Base-by-base conservation (phyloP, 228 moss, liverwort and hornwort genomes). In the Sphagnum fallax region DNA sequence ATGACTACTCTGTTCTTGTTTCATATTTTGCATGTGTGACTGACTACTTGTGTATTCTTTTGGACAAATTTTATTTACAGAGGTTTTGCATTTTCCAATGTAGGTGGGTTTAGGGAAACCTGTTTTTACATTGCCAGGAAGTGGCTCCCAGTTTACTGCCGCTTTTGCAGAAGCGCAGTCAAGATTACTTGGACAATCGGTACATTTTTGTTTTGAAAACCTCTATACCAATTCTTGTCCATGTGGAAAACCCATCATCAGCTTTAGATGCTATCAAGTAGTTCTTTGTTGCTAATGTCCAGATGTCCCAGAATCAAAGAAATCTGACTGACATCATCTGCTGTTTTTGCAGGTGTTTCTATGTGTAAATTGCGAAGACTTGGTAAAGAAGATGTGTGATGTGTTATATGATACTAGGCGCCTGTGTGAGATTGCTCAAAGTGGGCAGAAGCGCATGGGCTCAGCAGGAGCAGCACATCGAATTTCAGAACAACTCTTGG, bases 51-150 rank as follows among this genome's bases (percentile, higher is more conserved):
- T 12, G 5, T 65, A 5, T 10, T 47, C 65, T 65, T 7, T 10
- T 18, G 5, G 6, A 13, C 65, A 48, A 13, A 16, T 32, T 32
- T 32, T 32, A 32, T 32, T 32, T 32, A 32, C 32, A 32, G 32
- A 32, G 32, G 2, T 62, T 48, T 61, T 58, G 8, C 51, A 47
- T 50, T 57, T 18, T 74, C 53, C 13, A 47, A 80, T 8, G 73
- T 83, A 96, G 95, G 95, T 96, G 0, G 95, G 92, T 13, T 74
- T 84, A 66, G 92, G 95, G 55, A 92, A 83, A 75, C 92, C 95
- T 47, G 95, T 92, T 9, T 96, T 96, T 55, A 91, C 91, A 6
- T 64, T 81, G 6, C 83, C 87, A 61, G 87, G 87, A 47, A 47
- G 12, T n/a, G 87, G 87, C 32, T 83, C 87, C 16, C 87, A 87